Evolutionary conservation across 2,329 filamentous ascomycete genomes (phyloP).

Genomic region (Colletotrichum coccodes): DNA sequence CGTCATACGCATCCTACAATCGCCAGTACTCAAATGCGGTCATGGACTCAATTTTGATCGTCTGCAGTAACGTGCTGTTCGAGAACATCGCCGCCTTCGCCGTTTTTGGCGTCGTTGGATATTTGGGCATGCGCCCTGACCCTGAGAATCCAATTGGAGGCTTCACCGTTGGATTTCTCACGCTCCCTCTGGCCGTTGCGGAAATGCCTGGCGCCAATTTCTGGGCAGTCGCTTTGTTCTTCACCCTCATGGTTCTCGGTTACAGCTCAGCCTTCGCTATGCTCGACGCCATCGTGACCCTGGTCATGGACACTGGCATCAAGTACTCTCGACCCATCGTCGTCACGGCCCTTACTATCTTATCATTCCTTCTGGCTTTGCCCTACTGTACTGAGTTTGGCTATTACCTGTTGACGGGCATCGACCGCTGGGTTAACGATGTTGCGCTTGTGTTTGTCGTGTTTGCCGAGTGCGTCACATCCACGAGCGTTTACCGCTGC

Average conservation of each 20-base stretch:
- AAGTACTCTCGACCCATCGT: slow-evolving; percentile 57
- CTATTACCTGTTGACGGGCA: slow-evolving; percentile 63
- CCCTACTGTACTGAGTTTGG: slow-evolving; percentile 69
- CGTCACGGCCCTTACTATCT: slow-evolving; percentile 58
- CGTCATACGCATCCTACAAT: slow-evolving; percentile 68
- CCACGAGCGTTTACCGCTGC: slow-evolving; percentile 65
- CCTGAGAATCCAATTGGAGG: slow-evolving; percentile 56
- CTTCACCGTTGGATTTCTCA: slow-evolving; percentile 68
- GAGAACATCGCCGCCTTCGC: slow-evolving; percentile 62
- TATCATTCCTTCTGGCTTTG: slow-evolving; percentile 64
- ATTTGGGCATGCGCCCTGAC: slow-evolving; percentile 48
- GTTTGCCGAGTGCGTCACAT: slow-evolving; percentile 60
- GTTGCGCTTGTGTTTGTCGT: slow-evolving; percentile 64
- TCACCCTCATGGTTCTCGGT: slow-evolving; percentile 66
- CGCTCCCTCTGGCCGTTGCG: slow-evolving; percentile 63
- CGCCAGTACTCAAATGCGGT: slow-evolving; percentile 67
- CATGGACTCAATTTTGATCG: slow-evolving; percentile 66
- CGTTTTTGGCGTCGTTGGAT: slow-evolving; percentile 66
- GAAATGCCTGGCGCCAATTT: slow-evolving; percentile 68
- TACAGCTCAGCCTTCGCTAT: slow-evolving; percentile 69
- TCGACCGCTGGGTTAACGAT: slow-evolving; percentile 67
- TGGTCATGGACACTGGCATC: slow-evolving; percentile 62
- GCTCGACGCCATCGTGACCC: slow-evolving; percentile 65
- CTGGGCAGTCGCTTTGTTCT: slow-evolving; percentile 68
- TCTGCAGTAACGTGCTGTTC: slow-evolving; percentile 64